Percentiles rank a stretch among this genome's conserved stretches.
phyloP scores from a whole-genome alignment of 768 basidiomycete genomes.

The Dentipellis fragilis region DNA sequence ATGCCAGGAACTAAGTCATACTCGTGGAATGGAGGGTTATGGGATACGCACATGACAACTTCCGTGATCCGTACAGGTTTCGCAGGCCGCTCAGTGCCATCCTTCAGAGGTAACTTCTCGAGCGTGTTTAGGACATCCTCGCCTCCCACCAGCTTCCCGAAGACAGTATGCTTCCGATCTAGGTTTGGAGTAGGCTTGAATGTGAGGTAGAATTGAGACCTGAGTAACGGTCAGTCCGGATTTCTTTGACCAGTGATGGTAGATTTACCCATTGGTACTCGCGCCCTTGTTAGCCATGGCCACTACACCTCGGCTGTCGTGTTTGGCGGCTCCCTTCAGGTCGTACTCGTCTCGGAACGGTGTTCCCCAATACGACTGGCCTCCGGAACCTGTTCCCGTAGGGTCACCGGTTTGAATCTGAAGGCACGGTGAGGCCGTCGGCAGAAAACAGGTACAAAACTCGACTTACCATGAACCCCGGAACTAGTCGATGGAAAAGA shows the following conservation, averaged over 20 bases:
- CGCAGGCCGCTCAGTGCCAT: constrained; percentile 78
- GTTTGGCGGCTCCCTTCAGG: constrained; percentile 78
- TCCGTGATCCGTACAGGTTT: constrained; percentile 82
- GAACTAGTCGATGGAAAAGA: constrained; percentile 87
- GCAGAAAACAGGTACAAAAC: background rate
- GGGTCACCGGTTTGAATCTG: constrained; percentile 98
- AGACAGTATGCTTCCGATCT: constrained; percentile 92
- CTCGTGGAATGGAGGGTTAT: background rate
- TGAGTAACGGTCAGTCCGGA: constrained; percentile 18
- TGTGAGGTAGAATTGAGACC: constrained; percentile 91
- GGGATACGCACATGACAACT: constrained; percentile 62
- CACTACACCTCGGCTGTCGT: constrained; percentile 74
- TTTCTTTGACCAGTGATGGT: constrained; percentile 1
- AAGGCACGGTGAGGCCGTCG: background rate
- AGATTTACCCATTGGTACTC: constrained; percentile 69
- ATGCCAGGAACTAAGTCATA: background rate
- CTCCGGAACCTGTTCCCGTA: constrained; percentile 90
- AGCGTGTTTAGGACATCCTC: constrained; percentile 81
- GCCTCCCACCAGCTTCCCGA: constrained; percentile 94
- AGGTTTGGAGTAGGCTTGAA: constrained; percentile 78
- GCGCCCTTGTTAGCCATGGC: constrained; percentile 97
- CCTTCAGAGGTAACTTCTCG: constrained; percentile 72
- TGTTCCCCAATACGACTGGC: constrained; percentile 88
- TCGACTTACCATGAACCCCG: constrained; percentile 80
- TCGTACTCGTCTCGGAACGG: constrained; percentile 94